A percentile compares a stretch with the other conserved stretches of the same genome.
Evolutionary conservation across 1,139 yeast species (phyloP).

Genomic region (Kurtzmaniella quercitrusa): DNA sequence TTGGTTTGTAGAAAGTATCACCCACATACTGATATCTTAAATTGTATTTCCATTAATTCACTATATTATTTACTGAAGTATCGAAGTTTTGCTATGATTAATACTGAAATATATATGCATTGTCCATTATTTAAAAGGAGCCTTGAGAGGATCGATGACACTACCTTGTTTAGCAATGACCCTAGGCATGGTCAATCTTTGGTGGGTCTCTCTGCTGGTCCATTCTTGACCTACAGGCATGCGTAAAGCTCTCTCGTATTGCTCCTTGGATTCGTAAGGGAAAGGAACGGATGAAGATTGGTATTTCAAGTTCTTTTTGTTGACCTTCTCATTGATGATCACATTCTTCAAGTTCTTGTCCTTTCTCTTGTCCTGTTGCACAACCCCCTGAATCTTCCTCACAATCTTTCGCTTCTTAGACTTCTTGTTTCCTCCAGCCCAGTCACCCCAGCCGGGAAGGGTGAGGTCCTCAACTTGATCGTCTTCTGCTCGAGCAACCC

Average conservation of each 20-base stretch:
- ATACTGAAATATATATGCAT: not conserved
- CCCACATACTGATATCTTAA: too few relatives aligned
- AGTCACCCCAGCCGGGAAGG: constrained; percentile 93
- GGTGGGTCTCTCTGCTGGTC: constrained; percentile 86
- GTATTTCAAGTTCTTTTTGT: constrained; percentile 80
- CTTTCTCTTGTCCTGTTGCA: constrained; percentile 62
- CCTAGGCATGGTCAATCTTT: constrained; percentile 83
- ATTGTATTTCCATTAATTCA: too few relatives aligned
- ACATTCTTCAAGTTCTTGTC: constrained; percentile 77
- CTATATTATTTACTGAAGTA: too few relatives aligned
- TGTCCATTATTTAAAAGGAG: constrained; percentile 47
- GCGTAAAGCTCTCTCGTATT: constrained; percentile 87
- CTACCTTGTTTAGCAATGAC: constrained; percentile 83
- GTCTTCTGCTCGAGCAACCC: constrained; percentile 71
- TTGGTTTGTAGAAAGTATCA: too few relatives aligned
- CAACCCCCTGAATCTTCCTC: constrained; percentile 70
- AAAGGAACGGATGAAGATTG: constrained; percentile 86
- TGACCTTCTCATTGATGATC: constrained; percentile 82
- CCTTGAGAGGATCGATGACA: constrained; percentile 85
- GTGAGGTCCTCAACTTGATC: constrained; percentile 84
- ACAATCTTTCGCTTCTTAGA: constrained; percentile 61
- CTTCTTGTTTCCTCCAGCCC: constrained; percentile 57
- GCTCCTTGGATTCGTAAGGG: constrained; percentile 90
- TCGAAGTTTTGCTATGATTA: too few relatives aligned
- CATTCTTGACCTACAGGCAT: constrained; percentile 99